phyloP scores from a whole-genome alignment of 2,329 filamentous ascomycete genomes.

The Fusarium haematococcum region DNA sequence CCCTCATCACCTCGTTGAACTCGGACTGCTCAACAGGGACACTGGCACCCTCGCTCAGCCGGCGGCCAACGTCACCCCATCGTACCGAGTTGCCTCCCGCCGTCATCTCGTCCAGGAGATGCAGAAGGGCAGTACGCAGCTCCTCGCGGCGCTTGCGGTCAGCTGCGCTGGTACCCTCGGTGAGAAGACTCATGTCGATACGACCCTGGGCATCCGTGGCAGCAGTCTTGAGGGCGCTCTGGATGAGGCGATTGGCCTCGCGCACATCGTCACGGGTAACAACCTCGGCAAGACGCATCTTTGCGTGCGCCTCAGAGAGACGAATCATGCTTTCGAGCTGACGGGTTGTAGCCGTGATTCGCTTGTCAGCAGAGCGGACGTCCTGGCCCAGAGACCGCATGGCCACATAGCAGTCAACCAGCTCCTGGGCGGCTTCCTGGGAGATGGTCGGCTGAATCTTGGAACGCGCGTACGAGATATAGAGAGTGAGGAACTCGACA shows the following conservation, averaged over 20 bases:
- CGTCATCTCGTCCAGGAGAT: conserved; percentile 83
- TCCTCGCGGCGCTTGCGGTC: conserved; percentile 87
- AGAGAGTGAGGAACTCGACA: conserved; percentile 93
- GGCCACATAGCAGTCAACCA: conserved; percentile 88
- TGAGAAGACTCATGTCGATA: conserved; percentile 96
- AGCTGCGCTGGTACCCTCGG: conserved; percentile 91
- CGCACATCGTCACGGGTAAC: conserved; percentile 87
- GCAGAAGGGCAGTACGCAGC: conserved; percentile 82
- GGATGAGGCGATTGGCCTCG: conserved; percentile 93
- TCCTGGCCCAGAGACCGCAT: conserved; percentile 95
- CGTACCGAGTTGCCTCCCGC: conserved; percentile 75
- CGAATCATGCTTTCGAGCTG: conserved; percentile 99
- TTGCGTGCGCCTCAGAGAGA: conserved; percentile 93
- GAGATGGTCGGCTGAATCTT: conserved; percentile 87
- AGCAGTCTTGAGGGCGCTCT: conserved; percentile 92
- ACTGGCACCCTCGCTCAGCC: conserved; percentile 77
- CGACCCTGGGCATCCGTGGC: conserved; percentile 94
- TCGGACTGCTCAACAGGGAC: conserved; percentile 80
- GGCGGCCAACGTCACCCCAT: conserved; percentile 81
- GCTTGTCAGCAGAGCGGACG: conserved; percentile 88
- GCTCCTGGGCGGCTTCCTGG: conserved; percentile 81
- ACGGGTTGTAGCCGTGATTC: conserved; percentile 96
- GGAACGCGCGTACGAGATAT: conserved; percentile 95
- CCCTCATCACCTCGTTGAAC: conserved; percentile 83
- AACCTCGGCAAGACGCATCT: conserved; percentile 86